Evolutionary conservation across 208 protist genomes (phyloP).

Genomic region (Wallacemonas sp.): DNA sequence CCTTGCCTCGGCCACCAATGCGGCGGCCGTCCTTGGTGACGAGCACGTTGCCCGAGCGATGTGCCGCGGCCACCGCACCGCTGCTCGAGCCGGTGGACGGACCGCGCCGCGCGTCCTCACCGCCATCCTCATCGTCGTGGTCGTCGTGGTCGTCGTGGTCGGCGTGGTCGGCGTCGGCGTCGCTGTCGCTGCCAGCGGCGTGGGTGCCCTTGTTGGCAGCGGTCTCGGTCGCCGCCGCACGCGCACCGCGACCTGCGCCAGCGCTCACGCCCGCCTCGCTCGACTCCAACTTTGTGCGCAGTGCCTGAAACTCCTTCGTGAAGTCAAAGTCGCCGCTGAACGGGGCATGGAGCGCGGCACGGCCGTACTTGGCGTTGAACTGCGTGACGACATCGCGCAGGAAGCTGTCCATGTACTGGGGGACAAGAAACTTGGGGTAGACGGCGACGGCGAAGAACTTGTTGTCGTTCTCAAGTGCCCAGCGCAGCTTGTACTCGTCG

Average conservation of each 20-base stretch:
- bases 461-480: constrained; percentile 92
- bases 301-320: constrained; percentile 38
- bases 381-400: constrained; percentile 69
- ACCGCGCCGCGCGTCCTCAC: not conserved
- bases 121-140: constrained; percentile 2
- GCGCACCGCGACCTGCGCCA: not conserved
- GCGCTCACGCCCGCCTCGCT: constrained; percentile 46
- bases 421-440: constrained; percentile 89
- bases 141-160: constrained; percentile 23
- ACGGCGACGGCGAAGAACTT: constrained; percentile 94
- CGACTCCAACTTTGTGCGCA: constrained; percentile 50
- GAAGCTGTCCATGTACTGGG: constrained; percentile 89
- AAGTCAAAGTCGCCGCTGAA: constrained; percentile 54
- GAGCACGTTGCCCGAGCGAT: constrained; percentile 35
- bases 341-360: constrained; percentile 10
- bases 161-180: too few relatives aligned
- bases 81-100: not conserved
- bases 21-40: constrained; percentile 65
- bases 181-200: not conserved
- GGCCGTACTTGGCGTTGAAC: constrained; percentile 76
- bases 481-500: constrained; percentile 90
- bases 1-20: constrained; percentile 48
- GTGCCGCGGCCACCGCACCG: not conserved
- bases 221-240: not conserved
- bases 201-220: not conserved